Conservation (phyloP, 2,329 filamentous ascomycete genomes). For the Tetracladium maxilliforme region DNA sequence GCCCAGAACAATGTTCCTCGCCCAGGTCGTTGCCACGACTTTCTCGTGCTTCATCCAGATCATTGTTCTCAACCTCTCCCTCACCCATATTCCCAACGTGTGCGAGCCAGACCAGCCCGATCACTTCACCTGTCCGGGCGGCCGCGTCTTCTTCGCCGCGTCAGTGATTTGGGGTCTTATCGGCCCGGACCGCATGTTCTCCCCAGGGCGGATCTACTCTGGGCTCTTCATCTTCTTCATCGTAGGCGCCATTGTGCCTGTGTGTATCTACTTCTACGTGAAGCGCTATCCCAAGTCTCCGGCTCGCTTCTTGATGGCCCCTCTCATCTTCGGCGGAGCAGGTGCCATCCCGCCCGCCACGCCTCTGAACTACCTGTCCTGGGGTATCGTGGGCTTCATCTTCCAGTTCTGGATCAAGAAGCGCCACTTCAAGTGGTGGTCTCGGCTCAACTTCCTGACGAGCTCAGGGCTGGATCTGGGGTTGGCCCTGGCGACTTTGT, state of each 20-base stretch:
- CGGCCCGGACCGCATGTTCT: conserved; percentile 48
- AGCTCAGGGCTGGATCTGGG: conserved; percentile 57
- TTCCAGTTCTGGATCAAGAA: conserved; percentile 58
- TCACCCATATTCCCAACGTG: conserved; percentile 26
- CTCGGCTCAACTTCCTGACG: conserved; percentile 55
- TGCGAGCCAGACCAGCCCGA: conserved; percentile 29
- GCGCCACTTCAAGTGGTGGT: conserved; percentile 53
- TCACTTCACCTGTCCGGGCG: conserved; percentile 48
- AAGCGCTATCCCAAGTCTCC: conserved; percentile 38
- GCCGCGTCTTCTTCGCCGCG: conserved; percentile 45
- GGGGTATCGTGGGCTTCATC: conserved; percentile 54
- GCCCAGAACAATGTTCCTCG: conserved; percentile 31
- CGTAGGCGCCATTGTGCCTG: conserved; percentile 44
- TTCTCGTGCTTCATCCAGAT: conserved; percentile 31
- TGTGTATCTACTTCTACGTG: conserved; percentile 17
- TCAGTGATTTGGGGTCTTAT: conserved; percentile 56
- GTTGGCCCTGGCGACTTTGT: conserved; percentile 48
- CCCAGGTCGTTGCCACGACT: conserved; percentile 32
- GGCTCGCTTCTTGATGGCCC: conserved; percentile 29
- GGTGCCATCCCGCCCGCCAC: conserved; percentile 54
- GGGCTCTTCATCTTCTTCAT: conserved; percentile 59
- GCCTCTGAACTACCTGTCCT: conserved; percentile 60
- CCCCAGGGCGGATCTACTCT: conserved; percentile 44
- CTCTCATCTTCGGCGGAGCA: conserved; percentile 23
- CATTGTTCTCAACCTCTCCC: conserved; percentile 30